Base-by-base conservation (phyloP, 768 basidiomycete species). In the Wakefieldia striispora region DNA sequence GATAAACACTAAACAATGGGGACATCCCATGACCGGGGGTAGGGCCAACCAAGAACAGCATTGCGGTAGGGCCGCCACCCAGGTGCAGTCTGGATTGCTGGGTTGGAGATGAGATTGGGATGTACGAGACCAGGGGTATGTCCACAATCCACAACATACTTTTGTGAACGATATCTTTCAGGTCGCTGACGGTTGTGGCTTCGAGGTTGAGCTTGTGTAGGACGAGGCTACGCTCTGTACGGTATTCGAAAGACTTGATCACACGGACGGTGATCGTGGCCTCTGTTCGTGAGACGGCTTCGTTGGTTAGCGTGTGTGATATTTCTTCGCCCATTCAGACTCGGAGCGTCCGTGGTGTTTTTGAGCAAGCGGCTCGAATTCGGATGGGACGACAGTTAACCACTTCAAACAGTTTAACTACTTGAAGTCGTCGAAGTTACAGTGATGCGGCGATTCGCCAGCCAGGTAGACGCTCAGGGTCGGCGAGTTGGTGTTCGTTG, bases 171-270 rank as follows among this genome's bases (percentile, higher is more conserved):
- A 73, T 72, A 27, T 87, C 79, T 72, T 95, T 95, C 52, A 99
- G 76, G 55, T 78, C 72, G 13, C 81, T 84, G 20, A 94, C 85
- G 2, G 92, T 93, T n/a, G 79, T 84, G 2, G 73, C 74, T 57
- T 84, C 82, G 53, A 97, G 82, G 64, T 99, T 82, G 53, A 95
- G 60, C 57, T 86, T 75, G 61, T 84, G 88, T 43, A 98, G 75
- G 45, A 99, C 85, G 56, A 97, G 78, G 63, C 82, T 86, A 58
- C 86, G 86, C 65, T 92, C 88, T 47, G 94, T 97, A 47, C 95
- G 81, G 68, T 83, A 97, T 63, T 83, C 84, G 66, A 99, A 95
- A 17, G 91, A 93, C 66, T 99, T 99, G 73, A 99, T 91, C 54
- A 97, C 78, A 27, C 95, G 84, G 42, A 98, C 68, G 7, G 95